Evolutionary conservation across 352 stramenopile genomes (phyloP).

Genomic region (Aphanomyces euteiches): DNA sequence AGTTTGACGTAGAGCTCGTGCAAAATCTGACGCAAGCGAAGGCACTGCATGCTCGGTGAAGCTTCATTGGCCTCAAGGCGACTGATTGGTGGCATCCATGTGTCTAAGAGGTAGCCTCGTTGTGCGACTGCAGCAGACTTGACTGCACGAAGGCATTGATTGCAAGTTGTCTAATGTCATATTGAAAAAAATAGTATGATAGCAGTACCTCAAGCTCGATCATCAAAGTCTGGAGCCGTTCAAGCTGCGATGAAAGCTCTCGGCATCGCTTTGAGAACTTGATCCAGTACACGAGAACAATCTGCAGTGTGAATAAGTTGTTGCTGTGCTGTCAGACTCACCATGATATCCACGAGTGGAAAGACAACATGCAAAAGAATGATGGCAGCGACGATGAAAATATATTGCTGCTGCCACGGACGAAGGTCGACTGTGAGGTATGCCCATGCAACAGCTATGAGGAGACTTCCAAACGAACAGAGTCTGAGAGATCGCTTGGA

Average conservation of each 20-base stretch:
- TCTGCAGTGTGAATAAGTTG: too few species aligned
- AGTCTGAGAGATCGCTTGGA: background rate
- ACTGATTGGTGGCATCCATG: slow-evolving; percentile 11
- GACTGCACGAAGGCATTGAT: slow-evolving; percentile 4
- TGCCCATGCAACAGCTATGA: background rate
- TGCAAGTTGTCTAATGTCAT: background rate
- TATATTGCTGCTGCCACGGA: background rate
- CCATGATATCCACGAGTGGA: slow-evolving; percentile 1
- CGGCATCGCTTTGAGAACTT: background rate
- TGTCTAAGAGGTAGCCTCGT: slow-evolving; percentile 16
- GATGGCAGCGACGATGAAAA: background rate
- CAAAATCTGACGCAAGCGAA: slow-evolving; percentile 1
- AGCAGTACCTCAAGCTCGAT: too few species aligned
- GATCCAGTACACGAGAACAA: background rate
- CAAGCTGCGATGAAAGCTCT: too few species aligned
- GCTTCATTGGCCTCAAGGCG: slow-evolving; percentile 17
- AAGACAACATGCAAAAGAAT: slow-evolving; percentile 9
- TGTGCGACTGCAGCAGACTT: slow-evolving; percentile 15
- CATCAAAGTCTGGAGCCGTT: too few species aligned
- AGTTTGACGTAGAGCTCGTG: background rate
- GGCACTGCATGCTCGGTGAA: background rate
- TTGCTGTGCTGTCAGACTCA: background rate
- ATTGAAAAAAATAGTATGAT: too few species aligned
- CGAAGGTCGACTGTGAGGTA: background rate
- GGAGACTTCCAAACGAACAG: background rate